A percentile compares a stretch with the other conserved stretches of the same genome.
Conservation (phyloP, 139 green algal species). For the Tetradesmus obliquus region DNA sequence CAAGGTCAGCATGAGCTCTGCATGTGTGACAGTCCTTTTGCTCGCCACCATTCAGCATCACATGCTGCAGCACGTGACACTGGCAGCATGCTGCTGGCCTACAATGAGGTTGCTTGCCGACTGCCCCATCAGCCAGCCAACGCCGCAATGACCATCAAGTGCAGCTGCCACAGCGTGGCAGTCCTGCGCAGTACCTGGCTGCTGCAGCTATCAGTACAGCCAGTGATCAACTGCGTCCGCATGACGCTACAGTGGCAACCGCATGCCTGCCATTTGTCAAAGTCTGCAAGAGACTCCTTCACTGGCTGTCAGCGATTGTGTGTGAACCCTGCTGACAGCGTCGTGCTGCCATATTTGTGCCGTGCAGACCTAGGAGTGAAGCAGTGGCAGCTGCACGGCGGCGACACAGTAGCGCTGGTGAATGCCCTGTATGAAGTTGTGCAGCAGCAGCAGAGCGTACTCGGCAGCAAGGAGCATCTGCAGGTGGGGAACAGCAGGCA, state of each 20-base stretch:
- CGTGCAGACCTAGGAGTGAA: conserved; percentile 15
- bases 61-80: neutral
- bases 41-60: neutral
- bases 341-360: neutral
- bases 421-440: conserved; percentile 23
- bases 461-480: neutral
- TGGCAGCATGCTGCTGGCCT: neutral
- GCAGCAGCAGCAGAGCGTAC: neutral
- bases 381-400: conserved; percentile 13
- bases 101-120: neutral
- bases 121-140: neutral
- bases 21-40: no score
- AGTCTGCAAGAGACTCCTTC: no score
- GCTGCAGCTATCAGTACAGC: no score
- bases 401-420: neutral
- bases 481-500: neutral
- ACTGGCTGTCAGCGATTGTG: no score
- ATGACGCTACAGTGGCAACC: no score
- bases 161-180: no score
- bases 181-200: no score
- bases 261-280: no score
- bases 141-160: no score
- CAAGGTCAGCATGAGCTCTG: neutral
- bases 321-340: neutral
- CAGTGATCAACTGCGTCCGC: no score